Evolutionary conservation across 257 asterid genomes (phyloP).

Genomic region (Nicotiana knightiana): DNA sequence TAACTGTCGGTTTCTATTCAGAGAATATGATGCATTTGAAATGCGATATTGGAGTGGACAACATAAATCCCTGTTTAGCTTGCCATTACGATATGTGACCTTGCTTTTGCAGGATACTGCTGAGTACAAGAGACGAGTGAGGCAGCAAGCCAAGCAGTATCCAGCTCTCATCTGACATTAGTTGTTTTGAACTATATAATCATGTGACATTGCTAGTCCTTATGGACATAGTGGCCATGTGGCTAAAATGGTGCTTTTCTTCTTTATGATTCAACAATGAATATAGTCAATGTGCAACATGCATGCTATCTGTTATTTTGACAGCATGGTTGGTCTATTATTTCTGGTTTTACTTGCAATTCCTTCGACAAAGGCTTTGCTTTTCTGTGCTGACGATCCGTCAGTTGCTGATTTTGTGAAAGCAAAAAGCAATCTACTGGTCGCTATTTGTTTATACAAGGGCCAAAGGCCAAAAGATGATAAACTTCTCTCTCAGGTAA

Average conservation of each 20-base stretch:
- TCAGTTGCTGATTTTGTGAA: not conserved
- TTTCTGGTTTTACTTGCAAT: not conserved
- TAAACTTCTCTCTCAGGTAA: not conserved
- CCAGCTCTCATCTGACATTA: constrained; percentile 19
- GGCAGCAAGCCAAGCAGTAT: constrained; percentile 36
- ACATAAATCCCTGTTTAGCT: not conserved
- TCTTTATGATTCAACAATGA: not conserved
- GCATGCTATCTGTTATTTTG: not conserved
- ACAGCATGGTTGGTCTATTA: not conserved
- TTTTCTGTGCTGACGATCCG: not conserved
- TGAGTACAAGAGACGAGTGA: constrained; percentile 34
- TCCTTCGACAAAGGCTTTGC: not conserved
- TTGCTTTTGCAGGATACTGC: constrained; percentile 25
- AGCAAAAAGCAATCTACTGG: too few species aligned
- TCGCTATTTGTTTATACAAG: not conserved
- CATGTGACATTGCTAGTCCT: not conserved
- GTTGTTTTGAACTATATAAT: not conserved
- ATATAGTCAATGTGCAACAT: not conserved
- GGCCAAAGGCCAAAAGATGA: not conserved
- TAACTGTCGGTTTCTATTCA: not conserved
- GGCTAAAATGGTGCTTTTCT: not conserved
- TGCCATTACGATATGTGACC: not conserved
- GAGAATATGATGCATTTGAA: not conserved
- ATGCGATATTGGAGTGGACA: not conserved
- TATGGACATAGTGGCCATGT: not conserved